Evolutionary conservation across 345 rosid species (phyloP), one percentile per base, ranked within the genome.

Genomic region (Citrus australasica): DNA sequence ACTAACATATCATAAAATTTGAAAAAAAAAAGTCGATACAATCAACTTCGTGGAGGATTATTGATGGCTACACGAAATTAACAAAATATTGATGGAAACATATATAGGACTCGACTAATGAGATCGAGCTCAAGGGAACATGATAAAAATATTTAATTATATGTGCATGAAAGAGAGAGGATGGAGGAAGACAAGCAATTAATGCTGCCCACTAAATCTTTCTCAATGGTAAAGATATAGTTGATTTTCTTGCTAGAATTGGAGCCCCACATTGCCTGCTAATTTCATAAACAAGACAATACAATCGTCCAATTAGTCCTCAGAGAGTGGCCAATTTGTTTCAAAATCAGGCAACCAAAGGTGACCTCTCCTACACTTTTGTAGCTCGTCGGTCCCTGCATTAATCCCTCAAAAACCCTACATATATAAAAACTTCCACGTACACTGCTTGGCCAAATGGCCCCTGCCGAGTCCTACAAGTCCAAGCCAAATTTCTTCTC

Each of bases 151-250:
- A 7, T 5, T 13, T 66, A 19, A 24, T 11, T n/a, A 24, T 13
- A 69, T 6, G 19, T 40, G 21, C 13, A 6, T 51, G 74, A 58
- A 74, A 35, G 53, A 73, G 30, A 56, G 37, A 58, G 69, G 69
- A 28, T 78, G 32, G 80, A 76, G 32, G 83, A 75, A 76, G 90
- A 85, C 82, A 83, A 67, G 77, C 16, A n/a, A 79, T 75, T 78
- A 30, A 58, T 33, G 46, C 4, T 76, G 78, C 62, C 82, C 76
- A 67, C 69, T 27, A 67, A 48, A 48, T 69, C 40, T 28, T 51
- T 67, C 13, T 46, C n/a, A 51, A 19, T 24, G 75, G 42, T 55
- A 61, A 66, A 59, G 10, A 28, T 21, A 14, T 61, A 24, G 70
- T n/a, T 65, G 79, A 53, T 24, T 75, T 53, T 37, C 38, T 78